Evolutionary conservation across 2,329 filamentous ascomycete genomes (phyloP).

Genomic region (Claviceps sorghi): DNA sequence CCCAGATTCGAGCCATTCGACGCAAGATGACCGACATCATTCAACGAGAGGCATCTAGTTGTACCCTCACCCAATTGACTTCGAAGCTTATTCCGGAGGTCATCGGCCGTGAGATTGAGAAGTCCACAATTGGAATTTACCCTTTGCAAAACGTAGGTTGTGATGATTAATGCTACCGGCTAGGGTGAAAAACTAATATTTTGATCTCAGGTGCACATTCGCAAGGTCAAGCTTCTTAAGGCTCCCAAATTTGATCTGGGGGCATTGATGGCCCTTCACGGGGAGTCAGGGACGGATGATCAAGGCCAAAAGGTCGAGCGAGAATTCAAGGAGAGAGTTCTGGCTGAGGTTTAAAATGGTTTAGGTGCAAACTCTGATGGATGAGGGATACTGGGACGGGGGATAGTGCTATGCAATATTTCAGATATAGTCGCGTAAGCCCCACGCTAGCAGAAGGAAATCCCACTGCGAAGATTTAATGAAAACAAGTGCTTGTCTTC

Average conservation of each 20-base stretch:
- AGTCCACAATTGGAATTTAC: constrained; percentile 98
- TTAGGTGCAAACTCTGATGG: constrained; percentile 17
- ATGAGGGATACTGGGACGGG: constrained; percentile 14
- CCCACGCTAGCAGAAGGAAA: no score
- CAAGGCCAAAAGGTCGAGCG: constrained; percentile 96
- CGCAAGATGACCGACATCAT: constrained; percentile 99
- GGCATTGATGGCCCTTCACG: constrained; percentile 88
- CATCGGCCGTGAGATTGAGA: constrained; percentile 99
- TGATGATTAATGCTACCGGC: not conserved
- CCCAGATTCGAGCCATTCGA: constrained; percentile 94
- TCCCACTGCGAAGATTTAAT: no score
- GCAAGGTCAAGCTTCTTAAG: constrained; percentile 99
- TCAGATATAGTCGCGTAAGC: constrained; percentile 31
- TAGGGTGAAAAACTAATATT: not conserved
- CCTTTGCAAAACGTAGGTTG: constrained; percentile 87
- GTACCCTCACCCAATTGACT: constrained; percentile 90
- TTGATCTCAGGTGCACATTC: constrained; percentile 77
- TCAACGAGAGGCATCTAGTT: constrained; percentile 83
- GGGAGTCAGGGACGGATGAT: constrained; percentile 92
- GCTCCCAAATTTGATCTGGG: constrained; percentile 97
- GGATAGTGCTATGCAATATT: constrained; percentile 25
- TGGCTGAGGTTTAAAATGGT: constrained; percentile 71
- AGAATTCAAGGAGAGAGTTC: constrained; percentile 97
- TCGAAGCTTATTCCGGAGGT: constrained; percentile 99
- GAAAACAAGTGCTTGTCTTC: no score